Conservation (phyloP, 805 yeast genomes). For the Teunomyces kruisii region DNA sequence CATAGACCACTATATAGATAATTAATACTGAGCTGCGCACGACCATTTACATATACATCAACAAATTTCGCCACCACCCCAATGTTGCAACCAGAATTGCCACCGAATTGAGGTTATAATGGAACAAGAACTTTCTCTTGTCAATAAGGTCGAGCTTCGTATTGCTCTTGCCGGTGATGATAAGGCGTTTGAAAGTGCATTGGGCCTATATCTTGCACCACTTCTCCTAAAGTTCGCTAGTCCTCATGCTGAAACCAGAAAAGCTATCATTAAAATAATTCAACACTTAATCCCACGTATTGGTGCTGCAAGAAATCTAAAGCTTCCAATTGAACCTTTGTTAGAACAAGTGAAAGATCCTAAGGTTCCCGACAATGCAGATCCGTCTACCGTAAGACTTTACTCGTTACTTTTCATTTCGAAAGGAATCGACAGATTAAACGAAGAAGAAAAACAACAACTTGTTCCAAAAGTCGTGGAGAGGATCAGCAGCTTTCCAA, state of each 20-base stretch:
- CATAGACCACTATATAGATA: conserved; percentile 13
- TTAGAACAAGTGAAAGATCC: conserved; percentile 64
- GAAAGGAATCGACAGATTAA: conserved; percentile 61
- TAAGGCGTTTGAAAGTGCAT: conserved; percentile 57
- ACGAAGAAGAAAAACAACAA: conserved; percentile 30
- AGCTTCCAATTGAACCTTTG: conserved; percentile 63
- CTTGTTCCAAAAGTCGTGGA: conserved; percentile 50
- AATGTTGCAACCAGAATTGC: not conserved
- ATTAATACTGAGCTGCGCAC: not conserved
- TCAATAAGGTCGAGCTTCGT: conserved; percentile 78
- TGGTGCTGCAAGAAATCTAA: conserved; percentile 51
- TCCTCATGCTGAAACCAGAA: conserved; percentile 61
- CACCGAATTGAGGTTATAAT: conserved; percentile 15
- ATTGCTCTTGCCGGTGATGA: conserved; percentile 75
- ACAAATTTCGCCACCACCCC: conserved; percentile 11
- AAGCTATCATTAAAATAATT: conserved; percentile 64
- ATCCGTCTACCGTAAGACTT: conserved; percentile 52
- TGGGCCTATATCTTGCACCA: conserved; percentile 71
- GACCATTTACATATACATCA: not conserved
- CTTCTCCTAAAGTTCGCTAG: conserved; percentile 76
- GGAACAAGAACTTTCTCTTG: conserved; percentile 54
- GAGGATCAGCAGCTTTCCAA: conserved; percentile 42
- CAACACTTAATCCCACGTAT: conserved; percentile 69
- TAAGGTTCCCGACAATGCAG: conserved; percentile 40
- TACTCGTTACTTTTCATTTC: conserved; percentile 68